phyloP scores from a whole-genome alignment of 2,329 filamentous ascomycete genomes.

The Penicillium sclerotigenum region DNA sequence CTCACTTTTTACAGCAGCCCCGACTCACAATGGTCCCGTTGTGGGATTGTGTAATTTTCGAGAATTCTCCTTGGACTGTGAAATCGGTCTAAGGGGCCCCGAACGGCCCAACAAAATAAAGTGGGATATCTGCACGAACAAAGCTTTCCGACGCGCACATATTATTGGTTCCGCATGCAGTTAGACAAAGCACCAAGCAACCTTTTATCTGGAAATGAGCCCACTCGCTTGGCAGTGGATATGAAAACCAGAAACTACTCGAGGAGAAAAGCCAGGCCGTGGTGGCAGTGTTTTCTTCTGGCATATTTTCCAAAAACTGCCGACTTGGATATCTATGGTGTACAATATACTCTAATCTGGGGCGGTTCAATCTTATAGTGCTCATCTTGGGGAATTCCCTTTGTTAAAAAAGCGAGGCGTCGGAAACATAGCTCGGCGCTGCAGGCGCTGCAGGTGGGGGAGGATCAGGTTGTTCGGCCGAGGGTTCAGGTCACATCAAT shows the following conservation, averaged over 20 bases:
- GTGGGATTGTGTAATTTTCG: constrained; percentile 33
- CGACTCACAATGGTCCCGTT: constrained; percentile 25
- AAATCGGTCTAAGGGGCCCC: constrained; percentile 35
- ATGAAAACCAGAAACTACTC: constrained; percentile 35
- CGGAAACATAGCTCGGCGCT: constrained; percentile 1
- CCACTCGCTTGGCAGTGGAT: constrained; percentile 24
- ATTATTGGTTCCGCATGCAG: constrained; percentile 32
- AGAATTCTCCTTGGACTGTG: constrained; percentile 32
- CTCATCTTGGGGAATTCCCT: constrained; percentile 26
- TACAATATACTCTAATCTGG: constrained; percentile 25
- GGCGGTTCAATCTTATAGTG: constrained; percentile 31
- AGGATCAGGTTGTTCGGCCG: not conserved
- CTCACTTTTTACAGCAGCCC: constrained; percentile 33
- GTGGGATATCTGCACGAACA: constrained; percentile 34
- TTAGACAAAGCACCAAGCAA: constrained; percentile 11
- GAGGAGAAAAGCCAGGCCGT: constrained; percentile 29
- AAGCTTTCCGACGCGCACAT: constrained; percentile 22
- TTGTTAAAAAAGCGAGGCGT: constrained; percentile 27
- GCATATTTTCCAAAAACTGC: constrained; percentile 27
- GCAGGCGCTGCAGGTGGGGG: not conserved
- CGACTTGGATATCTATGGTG: constrained; percentile 33
- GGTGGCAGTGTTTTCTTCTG: constrained; percentile 31
- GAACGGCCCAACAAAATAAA: constrained; percentile 17
- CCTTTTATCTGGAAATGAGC: constrained; percentile 37
- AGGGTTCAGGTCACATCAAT: not conserved